Base-by-base conservation (phyloP, 225 moss, liverwort and hornwort species). In the Marchantia paleacea region DNA sequence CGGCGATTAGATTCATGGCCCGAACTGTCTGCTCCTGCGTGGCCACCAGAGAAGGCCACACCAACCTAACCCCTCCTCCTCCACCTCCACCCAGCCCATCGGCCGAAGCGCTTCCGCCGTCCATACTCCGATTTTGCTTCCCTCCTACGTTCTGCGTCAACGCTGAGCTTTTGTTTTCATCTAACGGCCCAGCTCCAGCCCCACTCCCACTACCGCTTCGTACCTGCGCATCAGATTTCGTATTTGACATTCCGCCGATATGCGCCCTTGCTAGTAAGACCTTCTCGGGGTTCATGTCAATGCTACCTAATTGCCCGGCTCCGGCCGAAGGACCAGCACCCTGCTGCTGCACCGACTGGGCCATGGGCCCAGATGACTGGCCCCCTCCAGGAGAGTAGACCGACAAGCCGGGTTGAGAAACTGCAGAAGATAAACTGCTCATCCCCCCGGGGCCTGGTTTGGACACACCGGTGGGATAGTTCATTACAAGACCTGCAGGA, bases 71-170 rank as follows among this genome's bases (percentile, higher is more conserved):
- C 47, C 63, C 77, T 3, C n/a, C n/a, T n/a, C n/a, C n/a, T n/a
- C n/a, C n/a, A n/a, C n/a, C n/a, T n/a, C 57, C 57, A 20, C 24
- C 62, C 24, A 57, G 25, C 6, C 52, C 50, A 30, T 67, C 54
- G 1, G 14, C 4, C 53, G 55, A 10, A 18, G 10, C 48, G 22
- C 16, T 54, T 6, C 66, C 66, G 48, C 54, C 64, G 28, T 83
- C 83, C 52, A 67, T 65, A 48, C 51, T 74, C 55, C 75, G 83
- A 49, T 29, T 53, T 54, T 80, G 84, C 57, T 79, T 79, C 4
- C 47, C 20, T 54, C 83, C 83, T 12, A 53, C 11, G 52, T 72
- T 51, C 54, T 83, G 79, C 77, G 50, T 55, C 8, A 54, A 10
- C 8, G 64, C 50, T n/a, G 60, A 76, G 63, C 52, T 72, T 19